A percentile compares a stretch with the other conserved stretches of the same genome.
Conservation (phyloP, 2,329 filamentous ascomycete species). For the Tolypocladium ophioglossoides region DNA sequence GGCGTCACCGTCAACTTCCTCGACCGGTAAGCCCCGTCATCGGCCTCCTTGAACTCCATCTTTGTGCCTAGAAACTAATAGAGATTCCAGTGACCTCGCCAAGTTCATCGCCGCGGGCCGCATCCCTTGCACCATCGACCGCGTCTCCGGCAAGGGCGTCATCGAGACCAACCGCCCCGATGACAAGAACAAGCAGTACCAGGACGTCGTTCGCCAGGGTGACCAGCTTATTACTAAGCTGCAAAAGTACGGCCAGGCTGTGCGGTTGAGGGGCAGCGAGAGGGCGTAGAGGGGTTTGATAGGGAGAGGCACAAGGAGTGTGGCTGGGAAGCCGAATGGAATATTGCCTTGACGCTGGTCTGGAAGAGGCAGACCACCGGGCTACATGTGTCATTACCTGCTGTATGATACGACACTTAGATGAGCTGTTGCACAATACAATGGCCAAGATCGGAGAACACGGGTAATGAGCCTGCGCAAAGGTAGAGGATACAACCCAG, state of each 20-base stretch:
- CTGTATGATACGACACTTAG: constrained; percentile 5
- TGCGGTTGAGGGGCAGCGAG: constrained; percentile 89
- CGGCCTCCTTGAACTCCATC: neutral
- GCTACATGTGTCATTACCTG: constrained; percentile 1
- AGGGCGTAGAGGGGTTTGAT: constrained; percentile 47
- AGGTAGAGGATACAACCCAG: neutral
- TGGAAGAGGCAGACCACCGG: neutral
- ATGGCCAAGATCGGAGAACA: neutral
- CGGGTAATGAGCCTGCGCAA: neutral
- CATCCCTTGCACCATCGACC: constrained; percentile 94
- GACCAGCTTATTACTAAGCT: constrained; percentile 97
- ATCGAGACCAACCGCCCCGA: constrained; percentile 97
- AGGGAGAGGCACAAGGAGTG: neutral
- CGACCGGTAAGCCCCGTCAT: constrained; percentile 57
- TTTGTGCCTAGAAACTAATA: neutral
- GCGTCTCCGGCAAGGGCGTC: constrained; percentile 88
- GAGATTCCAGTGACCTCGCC: constrained; percentile 63
- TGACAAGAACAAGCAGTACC: constrained; percentile 99
- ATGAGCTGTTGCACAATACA: neutral
- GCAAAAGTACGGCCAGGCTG: constrained; percentile 97
- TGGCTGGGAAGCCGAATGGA: neutral
- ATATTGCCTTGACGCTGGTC: neutral
- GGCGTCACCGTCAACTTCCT: constrained; percentile 94
- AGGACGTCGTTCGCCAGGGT: constrained; percentile 93
- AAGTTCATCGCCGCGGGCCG: constrained; percentile 94